Percentiles rank a stretch among this genome's conserved stretches.
These are phyloP conservation scores for Coemansia sp. DNA, from an alignment of 192 early-diverging fungal genomes.

Conservation along the genomic window DNA sequence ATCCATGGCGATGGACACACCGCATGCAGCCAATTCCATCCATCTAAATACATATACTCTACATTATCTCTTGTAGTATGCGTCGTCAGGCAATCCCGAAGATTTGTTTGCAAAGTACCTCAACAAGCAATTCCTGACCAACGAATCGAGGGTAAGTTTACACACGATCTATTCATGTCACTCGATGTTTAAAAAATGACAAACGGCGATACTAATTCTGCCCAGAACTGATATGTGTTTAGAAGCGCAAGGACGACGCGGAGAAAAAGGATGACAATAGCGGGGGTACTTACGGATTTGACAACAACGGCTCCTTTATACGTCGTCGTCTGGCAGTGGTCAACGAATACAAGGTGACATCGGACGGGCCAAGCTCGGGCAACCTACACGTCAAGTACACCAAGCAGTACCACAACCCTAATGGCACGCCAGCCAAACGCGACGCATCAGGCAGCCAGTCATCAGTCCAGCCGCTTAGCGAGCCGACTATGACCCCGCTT, in stretches of 20 bases:
- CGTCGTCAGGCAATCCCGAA: conserved; percentile 43
- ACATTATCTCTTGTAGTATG: conserved; percentile 19
- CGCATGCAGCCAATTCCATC: not conserved
- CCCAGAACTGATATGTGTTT: not conserved
- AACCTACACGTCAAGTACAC: conserved; percentile 55
- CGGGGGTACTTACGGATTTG: conserved; percentile 46
- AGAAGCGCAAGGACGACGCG: conserved; percentile 47
- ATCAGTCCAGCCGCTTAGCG: not conserved
- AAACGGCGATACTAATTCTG: not conserved
- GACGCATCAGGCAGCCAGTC: not conserved
- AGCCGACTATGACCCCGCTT: not conserved
- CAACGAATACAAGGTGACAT: conserved; percentile 53
- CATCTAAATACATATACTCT: not conserved
- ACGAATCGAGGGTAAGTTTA: conserved; percentile 48
- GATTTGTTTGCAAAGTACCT: conserved; percentile 49
- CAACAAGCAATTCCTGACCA: conserved; percentile 58
- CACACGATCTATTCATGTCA: not conserved
- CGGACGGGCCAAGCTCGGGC: conserved; percentile 39
- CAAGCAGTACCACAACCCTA: conserved; percentile 56
- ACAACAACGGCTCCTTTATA: conserved; percentile 39
- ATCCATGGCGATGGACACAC: not conserved
- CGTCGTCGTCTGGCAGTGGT: conserved; percentile 54
- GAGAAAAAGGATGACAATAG: conserved; percentile 1
- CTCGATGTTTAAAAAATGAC: not conserved
- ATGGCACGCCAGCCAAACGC: not conserved